Base-by-base conservation (phyloP, 169 alveolate genomes). In the Hepatocystis sp. region DNA sequence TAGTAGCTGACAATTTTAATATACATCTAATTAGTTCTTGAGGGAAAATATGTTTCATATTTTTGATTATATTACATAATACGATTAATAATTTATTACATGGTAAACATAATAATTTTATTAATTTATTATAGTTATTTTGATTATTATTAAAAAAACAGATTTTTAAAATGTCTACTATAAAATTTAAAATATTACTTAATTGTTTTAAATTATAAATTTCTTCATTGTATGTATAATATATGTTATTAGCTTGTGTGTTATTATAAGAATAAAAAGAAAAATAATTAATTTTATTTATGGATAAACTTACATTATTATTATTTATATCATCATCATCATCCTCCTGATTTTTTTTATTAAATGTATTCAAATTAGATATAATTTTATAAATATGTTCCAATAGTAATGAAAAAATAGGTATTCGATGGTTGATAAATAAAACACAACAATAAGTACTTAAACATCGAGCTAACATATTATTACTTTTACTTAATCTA, bases 371-470 rank as follows among this genome's bases (percentile, higher is more conserved):
- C 28, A 81, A 10, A 40, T 81, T 63, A 3, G 8, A 21, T 17
- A 81, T 56, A 1, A 61, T 39, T 27, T 53, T 51, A 42, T 63
- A 32, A 13, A 81, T 63, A 55, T 81, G 67, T 11, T 60, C 55
- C 32, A 61, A 81, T 40, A 81, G 28, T 11, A 81, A 61, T 0
- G 89, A 61, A 81, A 81, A 81, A 2, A 81, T 63, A 0, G 89
- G 89, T 53, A 81, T 81, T 64, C 89, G 44, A 55, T 81, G 89
- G 34, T 81, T 81, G 30, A 63, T 25, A 40, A 81, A 65, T 1
- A 81, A 15, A 49, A 81, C 89, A 47, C 89, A 81, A 46, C 89
- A 81, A 15, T 81, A 17, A 10, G 67, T 65, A 53, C 89, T 81
- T 40, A 81, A 49, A 21, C 67, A 51, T 30, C 67, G 25, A 34